These are phyloP conservation scores for Chamaecyparis obtusa DNA, from an alignment of 75 land plant species.

Conservation along the genomic window DNA sequence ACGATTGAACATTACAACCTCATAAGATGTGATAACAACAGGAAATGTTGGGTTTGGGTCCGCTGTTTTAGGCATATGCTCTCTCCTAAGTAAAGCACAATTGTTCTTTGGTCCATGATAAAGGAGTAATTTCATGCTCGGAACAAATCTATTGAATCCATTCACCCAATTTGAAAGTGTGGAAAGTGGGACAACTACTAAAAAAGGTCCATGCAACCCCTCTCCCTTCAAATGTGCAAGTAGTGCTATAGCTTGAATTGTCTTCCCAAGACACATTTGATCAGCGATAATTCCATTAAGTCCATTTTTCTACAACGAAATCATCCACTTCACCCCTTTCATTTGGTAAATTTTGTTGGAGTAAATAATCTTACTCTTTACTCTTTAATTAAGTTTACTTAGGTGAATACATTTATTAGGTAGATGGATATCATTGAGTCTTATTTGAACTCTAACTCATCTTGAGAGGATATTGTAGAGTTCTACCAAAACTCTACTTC, in stretches of 20 bases:
- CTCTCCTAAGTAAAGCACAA: slow-evolving; percentile 17
- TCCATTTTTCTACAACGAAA: slow-evolving; percentile 50
- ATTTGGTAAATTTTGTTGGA: too few species aligned
- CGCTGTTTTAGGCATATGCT: slow-evolving; percentile 22
- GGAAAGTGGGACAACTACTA: slow-evolving; percentile 48
- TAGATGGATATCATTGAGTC: too few species aligned
- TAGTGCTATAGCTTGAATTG: slow-evolving; percentile 44
- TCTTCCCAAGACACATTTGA: slow-evolving; percentile 58
- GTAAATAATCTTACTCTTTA: too few species aligned
- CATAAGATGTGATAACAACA: slow-evolving; percentile 41
- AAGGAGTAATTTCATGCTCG: slow-evolving; percentile 33
- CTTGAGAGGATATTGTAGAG: too few species aligned
- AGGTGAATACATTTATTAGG: too few species aligned
- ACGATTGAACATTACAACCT: slow-evolving; percentile 39
- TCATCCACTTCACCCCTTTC: slow-evolving; percentile 53
- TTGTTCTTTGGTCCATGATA: slow-evolving; percentile 42
- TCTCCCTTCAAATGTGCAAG: slow-evolving; percentile 44
- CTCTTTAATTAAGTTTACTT: too few species aligned
- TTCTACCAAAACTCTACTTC: too few species aligned
- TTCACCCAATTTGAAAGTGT: slow-evolving; percentile 51
- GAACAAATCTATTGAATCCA: slow-evolving; percentile 39
- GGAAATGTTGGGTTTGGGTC: slow-evolving; percentile 19
- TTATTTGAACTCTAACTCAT: too few species aligned
- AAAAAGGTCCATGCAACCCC: slow-evolving; percentile 45
- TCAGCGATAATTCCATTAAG: slow-evolving; percentile 55